Percentiles rank a stretch among this genome's conserved stretches.
Evolutionary conservation across 2,329 filamentous ascomycete genomes (phyloP).

Genomic region (Pseudogymnoascus sp.): DNA sequence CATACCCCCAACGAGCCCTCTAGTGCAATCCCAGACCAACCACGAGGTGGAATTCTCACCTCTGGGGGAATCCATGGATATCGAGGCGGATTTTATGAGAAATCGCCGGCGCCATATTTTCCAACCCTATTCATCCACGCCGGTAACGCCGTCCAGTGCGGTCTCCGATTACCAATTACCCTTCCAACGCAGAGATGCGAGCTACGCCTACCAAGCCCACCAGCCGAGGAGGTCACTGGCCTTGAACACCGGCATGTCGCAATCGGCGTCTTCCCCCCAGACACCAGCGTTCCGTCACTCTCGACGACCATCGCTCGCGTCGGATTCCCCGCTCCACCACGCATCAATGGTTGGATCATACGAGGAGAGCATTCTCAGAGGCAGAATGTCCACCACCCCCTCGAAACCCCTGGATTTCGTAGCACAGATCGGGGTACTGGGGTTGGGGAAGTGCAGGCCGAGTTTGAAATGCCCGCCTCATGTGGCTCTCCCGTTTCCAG

Average conservation of each 20-base stretch:
- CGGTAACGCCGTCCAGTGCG: slow-evolving; percentile 32
- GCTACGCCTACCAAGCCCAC: slow-evolving; percentile 69
- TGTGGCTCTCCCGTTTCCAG: slow-evolving; percentile 82
- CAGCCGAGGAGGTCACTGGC: slow-evolving; percentile 69
- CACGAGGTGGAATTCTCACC: slow-evolving; percentile 62
- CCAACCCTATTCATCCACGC: slow-evolving; percentile 50
- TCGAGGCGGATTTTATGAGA: slow-evolving; percentile 31
- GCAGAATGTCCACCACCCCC: slow-evolving; percentile 92
- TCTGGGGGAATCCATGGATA: slow-evolving; percentile 43
- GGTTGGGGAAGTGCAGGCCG: slow-evolving; percentile 79
- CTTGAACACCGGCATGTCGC: slow-evolving; percentile 42
- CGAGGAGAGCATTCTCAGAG: slow-evolving; percentile 90
- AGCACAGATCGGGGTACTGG: slow-evolving; percentile 89
- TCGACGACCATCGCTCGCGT: slow-evolving; percentile 61
- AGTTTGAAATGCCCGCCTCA: slow-evolving; percentile 81
- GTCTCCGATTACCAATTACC: slow-evolving; percentile 37
- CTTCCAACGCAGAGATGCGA: slow-evolving; percentile 46
- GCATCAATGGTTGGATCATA: slow-evolving; percentile 97
- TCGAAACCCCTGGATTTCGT: slow-evolving; percentile 89
- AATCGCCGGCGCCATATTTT: slow-evolving; percentile 61
- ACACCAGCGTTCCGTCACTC: slow-evolving; percentile 41
- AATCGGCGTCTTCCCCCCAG: slow-evolving; percentile 37
- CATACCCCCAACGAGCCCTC: slow-evolving; percentile 81
- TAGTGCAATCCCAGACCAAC: slow-evolving; percentile 83
- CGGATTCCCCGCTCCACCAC: slow-evolving; percentile 76